Base-by-base conservation (phyloP, 2,329 filamentous ascomycete species). In the Fusarium sp. region DNA sequence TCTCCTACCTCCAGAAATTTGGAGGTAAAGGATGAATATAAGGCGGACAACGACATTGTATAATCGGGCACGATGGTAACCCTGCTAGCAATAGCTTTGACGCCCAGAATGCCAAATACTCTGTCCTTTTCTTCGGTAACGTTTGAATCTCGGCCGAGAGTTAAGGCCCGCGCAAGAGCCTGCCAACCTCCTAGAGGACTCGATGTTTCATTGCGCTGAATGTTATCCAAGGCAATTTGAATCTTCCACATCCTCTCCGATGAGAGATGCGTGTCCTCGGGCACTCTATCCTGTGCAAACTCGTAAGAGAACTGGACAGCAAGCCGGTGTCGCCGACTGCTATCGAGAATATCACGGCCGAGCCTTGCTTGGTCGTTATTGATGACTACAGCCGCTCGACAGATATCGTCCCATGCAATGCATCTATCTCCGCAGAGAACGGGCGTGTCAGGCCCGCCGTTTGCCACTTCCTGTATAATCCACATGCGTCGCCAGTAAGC, bases 41-140 rank as follows among this genome's bases (percentile, higher is more conserved):
- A 11, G 2, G 15, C 15, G 3, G 15, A 2, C 7, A 40, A 15
- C 5, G 50, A 15, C 0, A 62, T 6, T 0, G 16, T 40, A 7
- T 62, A 62, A 4, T 63, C 28, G 1, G 60, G 34, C 3, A 47
- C 10, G 11, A n/a, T 34, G 7, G 13, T 16, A 10, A 55, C 12
- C 9, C 36, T 51, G 1, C 57, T 37, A 2, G 62, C 51, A 1
- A 65, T 18, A 3, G 58, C 50, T 7, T 62, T 62, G 46, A 65
- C 36, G 1, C 62, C 58, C 2, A 65, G 2, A 3, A 65, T 41
- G 1, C 62, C 58, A 12, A 62, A 65, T 2, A 62, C 62, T 10
- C 58, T 44, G 3, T 65, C 59, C 8, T n/a, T 65, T 3, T 62
- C 62, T 7, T 65, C 44, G 1, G 62, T 51, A 1, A 65, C 39